phyloP scores from a whole-genome alignment of 305 asterid genomes.

The Fraxinus velutina region DNA sequence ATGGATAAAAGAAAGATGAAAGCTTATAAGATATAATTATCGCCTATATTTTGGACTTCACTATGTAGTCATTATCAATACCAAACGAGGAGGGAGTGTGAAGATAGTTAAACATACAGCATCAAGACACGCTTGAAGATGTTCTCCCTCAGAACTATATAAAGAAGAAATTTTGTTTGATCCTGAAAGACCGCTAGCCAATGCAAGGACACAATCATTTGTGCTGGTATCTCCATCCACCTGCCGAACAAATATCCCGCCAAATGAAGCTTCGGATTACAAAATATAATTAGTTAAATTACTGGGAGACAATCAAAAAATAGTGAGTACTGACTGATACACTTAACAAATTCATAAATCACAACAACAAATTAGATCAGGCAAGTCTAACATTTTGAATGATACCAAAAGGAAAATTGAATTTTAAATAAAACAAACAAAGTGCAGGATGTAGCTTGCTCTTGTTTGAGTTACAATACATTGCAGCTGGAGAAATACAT shows the following conservation, averaged over 20 bases:
- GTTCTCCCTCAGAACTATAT: conserved; percentile 62
- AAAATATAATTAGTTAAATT: neutral
- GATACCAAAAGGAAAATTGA: neutral
- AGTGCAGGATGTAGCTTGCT: neutral
- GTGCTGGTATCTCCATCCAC: conserved; percentile 99
- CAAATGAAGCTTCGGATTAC: conserved; percentile 13
- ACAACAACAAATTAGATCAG: neutral
- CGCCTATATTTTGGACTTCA: neutral
- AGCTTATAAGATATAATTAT: conserved; percentile 2
- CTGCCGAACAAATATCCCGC: conserved; percentile 40
- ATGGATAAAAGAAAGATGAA: neutral
- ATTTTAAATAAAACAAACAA: neutral
- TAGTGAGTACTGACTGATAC: neutral
- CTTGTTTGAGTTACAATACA: neutral
- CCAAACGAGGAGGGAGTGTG: conserved; percentile 8
- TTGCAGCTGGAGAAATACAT: neutral
- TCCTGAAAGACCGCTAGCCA: conserved; percentile 97
- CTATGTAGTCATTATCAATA: conserved; percentile 2
- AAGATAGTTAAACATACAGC: conserved; percentile 54
- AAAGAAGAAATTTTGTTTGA: conserved; percentile 65
- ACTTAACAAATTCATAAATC: neutral
- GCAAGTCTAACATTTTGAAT: neutral
- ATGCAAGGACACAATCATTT: conserved; percentile 91
- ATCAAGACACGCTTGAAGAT: conserved; percentile 86
- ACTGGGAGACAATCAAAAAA: neutral